phyloP scores from a whole-genome alignment of 2,329 filamentous ascomycete species.

The Pestalotiopsis fici region DNA sequence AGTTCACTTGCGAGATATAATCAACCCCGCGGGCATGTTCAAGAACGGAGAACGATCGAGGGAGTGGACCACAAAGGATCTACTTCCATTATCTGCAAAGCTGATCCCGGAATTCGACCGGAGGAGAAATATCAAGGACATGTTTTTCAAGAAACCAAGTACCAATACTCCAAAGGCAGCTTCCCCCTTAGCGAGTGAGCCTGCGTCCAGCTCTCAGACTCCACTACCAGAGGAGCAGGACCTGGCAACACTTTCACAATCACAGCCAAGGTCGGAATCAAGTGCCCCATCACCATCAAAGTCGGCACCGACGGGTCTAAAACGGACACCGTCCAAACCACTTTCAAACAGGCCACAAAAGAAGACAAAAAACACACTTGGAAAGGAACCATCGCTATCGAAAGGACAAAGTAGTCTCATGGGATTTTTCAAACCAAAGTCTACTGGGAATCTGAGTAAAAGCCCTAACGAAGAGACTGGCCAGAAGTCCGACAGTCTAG shows the following conservation, averaged over 20 bases:
- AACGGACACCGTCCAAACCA: slow-evolving; percentile 25
- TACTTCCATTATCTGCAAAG: slow-evolving; percentile 76
- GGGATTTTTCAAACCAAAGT: slow-evolving; percentile 76
- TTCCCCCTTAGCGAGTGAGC: slow-evolving; percentile 14
- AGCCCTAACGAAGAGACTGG: slow-evolving; percentile 13
- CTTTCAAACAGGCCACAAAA: slow-evolving; percentile 33
- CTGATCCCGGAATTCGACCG: slow-evolving; percentile 87
- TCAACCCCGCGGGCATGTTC: slow-evolving; percentile 79
- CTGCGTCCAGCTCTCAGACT: neutral
- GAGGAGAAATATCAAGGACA: slow-evolving; percentile 84
- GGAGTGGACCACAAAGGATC: slow-evolving; percentile 67
- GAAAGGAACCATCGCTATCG: slow-evolving; percentile 30
- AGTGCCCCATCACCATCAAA: slow-evolving; percentile 19
- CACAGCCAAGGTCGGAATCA: slow-evolving; percentile 14
- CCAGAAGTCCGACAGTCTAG: slow-evolving; percentile 3
- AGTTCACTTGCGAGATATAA: slow-evolving; percentile 65
- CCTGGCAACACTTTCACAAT: slow-evolving; percentile 17
- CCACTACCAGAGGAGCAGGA: neutral
- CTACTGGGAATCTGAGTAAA: slow-evolving; percentile 17
- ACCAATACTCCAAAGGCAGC: slow-evolving; percentile 19
- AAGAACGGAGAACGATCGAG: slow-evolving; percentile 63
- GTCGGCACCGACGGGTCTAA: slow-evolving; percentile 18
- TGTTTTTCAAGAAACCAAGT: slow-evolving; percentile 71
- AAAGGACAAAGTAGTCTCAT: slow-evolving; percentile 62
- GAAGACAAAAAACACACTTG: slow-evolving; percentile 34